A percentile compares a stretch with the other conserved stretches of the same genome.
Conservation (phyloP, 2,329 filamentous ascomycete species). For the Penicillium sp. region DNA sequence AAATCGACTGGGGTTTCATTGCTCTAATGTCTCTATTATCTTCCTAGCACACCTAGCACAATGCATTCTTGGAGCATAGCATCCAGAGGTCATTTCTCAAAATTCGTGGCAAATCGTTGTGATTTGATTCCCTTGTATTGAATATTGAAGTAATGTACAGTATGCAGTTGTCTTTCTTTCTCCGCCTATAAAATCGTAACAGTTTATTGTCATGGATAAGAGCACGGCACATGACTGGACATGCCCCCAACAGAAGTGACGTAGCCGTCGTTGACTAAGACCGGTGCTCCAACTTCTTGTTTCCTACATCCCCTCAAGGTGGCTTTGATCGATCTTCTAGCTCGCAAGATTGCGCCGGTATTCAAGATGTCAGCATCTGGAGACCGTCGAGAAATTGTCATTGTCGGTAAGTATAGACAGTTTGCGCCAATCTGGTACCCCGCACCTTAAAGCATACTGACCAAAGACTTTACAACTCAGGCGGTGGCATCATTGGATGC, state of each 20-base stretch:
- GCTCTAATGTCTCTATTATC: constrained; percentile 5
- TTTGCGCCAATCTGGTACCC: constrained; percentile 19
- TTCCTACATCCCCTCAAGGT: constrained; percentile 16
- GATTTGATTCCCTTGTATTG: constrained; percentile 4
- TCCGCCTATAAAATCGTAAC: background rate
- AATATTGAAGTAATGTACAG: constrained; percentile 3
- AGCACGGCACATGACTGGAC: constrained; percentile 26
- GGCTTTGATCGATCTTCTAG: constrained; percentile 22
- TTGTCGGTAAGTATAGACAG: constrained; percentile 35
- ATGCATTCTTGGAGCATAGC: constrained; percentile 35
- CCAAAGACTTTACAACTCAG: constrained; percentile 45
- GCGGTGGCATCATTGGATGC: constrained; percentile 89
- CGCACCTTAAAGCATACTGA: constrained; percentile 17
- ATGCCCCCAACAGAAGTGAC: constrained; percentile 25
- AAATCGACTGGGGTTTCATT: constrained; percentile 9
- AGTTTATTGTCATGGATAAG: background rate
- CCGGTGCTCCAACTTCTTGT: background rate
- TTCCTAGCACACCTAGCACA: constrained; percentile 19
- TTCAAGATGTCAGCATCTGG: constrained; percentile 31
- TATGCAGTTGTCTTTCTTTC: background rate
- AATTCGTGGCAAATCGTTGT: constrained; percentile 9
- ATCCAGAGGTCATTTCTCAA: constrained; percentile 14
- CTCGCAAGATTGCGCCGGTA: constrained; percentile 17
- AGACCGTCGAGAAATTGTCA: constrained; percentile 41
- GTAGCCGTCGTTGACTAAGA: constrained; percentile 20